Evolutionary conservation across 139 green algal species (phyloP).

Genomic region (Axilococcus clingmanii): DNA sequence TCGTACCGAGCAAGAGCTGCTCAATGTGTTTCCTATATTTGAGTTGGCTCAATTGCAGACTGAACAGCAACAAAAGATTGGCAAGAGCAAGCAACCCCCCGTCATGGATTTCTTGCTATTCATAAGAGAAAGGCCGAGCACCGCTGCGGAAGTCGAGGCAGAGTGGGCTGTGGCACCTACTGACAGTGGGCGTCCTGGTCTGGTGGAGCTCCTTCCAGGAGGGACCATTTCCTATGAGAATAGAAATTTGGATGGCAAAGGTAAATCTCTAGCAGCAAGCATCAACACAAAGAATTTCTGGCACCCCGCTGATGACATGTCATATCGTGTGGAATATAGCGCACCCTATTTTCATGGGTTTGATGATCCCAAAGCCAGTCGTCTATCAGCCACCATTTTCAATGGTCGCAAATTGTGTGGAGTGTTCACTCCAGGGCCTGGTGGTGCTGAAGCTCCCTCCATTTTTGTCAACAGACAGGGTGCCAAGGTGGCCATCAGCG

Average conservation of each 20-base stretch:
- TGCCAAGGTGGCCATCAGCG: slow-evolving; percentile 55
- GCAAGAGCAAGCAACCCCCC: background rate
- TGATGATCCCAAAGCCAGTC: slow-evolving; percentile 39
- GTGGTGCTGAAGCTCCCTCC: slow-evolving; percentile 71
- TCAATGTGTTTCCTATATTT: slow-evolving; percentile 62
- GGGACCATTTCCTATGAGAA: slow-evolving; percentile 53
- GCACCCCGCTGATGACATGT: slow-evolving; percentile 57
- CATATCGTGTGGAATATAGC: slow-evolving; percentile 55
- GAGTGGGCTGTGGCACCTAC: slow-evolving; percentile 60
- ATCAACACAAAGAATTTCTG: slow-evolving; percentile 66
- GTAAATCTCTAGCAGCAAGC: slow-evolving; percentile 38
- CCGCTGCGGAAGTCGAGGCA: slow-evolving; percentile 42
- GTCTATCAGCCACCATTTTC: slow-evolving; percentile 47
- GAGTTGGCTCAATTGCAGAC: slow-evolving; percentile 78
- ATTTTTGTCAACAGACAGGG: slow-evolving; percentile 90
- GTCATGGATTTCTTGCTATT: too few species aligned
- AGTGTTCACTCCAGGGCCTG: slow-evolving; percentile 25
- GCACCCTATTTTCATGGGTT: slow-evolving; percentile 52
- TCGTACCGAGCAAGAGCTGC: slow-evolving; percentile 43
- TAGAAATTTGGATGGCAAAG: slow-evolving; percentile 53
- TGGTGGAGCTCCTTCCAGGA: slow-evolving; percentile 36
- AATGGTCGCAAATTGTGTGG: slow-evolving; percentile 38
- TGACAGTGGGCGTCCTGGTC: slow-evolving; percentile 41
- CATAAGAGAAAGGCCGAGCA: slow-evolving; percentile 54
- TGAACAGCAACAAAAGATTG: slow-evolving; percentile 46